phyloP scores from a whole-genome alignment of 2,329 filamentous ascomycete genomes.

The Ophiostoma triangulosporum region DNA sequence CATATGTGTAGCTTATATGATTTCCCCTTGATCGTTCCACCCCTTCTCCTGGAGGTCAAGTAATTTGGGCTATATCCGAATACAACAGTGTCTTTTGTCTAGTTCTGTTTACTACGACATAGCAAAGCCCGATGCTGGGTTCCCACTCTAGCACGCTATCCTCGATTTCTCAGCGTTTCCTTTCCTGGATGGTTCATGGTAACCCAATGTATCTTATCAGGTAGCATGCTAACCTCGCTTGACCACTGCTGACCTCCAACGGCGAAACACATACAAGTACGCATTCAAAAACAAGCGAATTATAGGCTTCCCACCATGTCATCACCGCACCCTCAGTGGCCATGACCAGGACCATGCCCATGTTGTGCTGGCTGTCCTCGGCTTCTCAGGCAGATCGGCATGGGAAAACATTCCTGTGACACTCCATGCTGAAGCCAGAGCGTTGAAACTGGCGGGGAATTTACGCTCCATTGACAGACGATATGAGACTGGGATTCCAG shows the following conservation, averaged over 20 bases:
- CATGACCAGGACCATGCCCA: neutral
- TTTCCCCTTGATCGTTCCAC: neutral
- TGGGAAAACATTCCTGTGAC: slow-evolving; percentile 8
- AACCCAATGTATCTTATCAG: neutral
- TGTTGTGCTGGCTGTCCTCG: neutral
- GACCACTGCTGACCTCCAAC: slow-evolving; percentile 12
- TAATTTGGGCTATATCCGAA: neutral
- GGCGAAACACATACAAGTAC: slow-evolving; percentile 15
- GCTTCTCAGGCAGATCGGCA: neutral
- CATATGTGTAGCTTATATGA: neutral
- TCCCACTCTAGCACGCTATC: neutral
- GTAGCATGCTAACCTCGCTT: neutral
- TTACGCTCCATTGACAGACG: slow-evolving; percentile 14
- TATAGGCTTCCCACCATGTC: slow-evolving; percentile 2
- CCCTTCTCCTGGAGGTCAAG: too few species aligned
- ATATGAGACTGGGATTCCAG: slow-evolving; percentile 11
- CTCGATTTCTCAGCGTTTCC: neutral
- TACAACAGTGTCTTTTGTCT: neutral
- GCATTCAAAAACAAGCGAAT: neutral
- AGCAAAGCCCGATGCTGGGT: neutral
- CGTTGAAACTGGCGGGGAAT: slow-evolving; percentile 17
- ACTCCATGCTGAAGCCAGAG: slow-evolving; percentile 8
- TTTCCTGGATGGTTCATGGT: neutral
- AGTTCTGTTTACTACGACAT: neutral
- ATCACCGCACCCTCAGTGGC: neutral